A percentile compares a stretch with the other conserved stretches of the same genome.
Conservation (phyloP, 805 yeast species). For the Kodamaea nitidulidarum region DNA sequence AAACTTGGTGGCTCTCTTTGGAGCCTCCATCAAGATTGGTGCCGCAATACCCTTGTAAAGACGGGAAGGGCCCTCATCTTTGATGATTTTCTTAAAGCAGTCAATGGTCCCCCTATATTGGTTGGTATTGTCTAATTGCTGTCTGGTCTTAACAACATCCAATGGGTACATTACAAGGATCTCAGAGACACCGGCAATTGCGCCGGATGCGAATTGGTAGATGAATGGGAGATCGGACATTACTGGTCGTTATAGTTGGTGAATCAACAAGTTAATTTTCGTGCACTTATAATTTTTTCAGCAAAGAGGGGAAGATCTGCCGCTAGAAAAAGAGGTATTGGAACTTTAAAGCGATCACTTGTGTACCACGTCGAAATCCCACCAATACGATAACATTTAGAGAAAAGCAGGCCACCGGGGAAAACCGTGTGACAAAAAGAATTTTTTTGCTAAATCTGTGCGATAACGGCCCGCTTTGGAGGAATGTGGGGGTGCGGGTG, state of each 20-base stretch:
- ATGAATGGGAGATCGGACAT: conserved; percentile 60
- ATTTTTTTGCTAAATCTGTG: neutral
- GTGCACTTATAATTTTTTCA: neutral
- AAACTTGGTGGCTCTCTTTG: conserved; percentile 97
- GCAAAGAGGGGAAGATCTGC: neutral
- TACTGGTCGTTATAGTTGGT: neutral
- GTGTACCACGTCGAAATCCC: too few relatives aligned
- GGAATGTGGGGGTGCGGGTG: neutral
- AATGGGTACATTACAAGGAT: conserved; percentile 93
- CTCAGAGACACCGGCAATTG: conserved; percentile 96
- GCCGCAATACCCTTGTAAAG: conserved; percentile 93
- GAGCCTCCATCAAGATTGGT: conserved; percentile 98
- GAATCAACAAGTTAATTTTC: neutral
- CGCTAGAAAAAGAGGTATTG: neutral
- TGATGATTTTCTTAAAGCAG: conserved; percentile 77
- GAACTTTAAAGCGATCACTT: neutral
- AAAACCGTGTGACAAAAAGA: neutral
- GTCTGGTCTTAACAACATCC: conserved; percentile 95
- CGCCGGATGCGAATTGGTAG: conserved; percentile 90
- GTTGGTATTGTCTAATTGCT: conserved; percentile 64
- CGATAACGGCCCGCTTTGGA: conserved; percentile 2
- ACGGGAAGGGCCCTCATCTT: conserved; percentile 77
- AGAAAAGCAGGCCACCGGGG: neutral
- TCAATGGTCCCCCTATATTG: conserved; percentile 82
- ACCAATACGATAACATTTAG: too few relatives aligned